These are phyloP conservation scores for Fusarium chuoi DNA, from an alignment of 2,329 filamentous ascomycete genomes.

Conservation along the genomic window DNA sequence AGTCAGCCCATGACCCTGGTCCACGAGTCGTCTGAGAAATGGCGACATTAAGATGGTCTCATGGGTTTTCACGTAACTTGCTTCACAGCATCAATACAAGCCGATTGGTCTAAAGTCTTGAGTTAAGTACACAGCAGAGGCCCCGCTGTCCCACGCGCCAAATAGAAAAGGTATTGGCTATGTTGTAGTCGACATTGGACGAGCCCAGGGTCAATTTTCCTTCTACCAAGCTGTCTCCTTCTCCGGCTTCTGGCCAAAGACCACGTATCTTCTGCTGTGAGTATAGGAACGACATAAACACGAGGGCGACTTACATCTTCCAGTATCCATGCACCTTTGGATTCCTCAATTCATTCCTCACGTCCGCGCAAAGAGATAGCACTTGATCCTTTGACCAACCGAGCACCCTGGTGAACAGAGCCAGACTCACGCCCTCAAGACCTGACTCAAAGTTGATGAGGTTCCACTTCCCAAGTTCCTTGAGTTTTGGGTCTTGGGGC, in stretches of 20 bases:
- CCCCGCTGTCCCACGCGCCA: no score
- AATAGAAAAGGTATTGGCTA: neutral
- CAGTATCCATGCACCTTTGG: constrained; percentile 15
- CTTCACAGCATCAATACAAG: no score
- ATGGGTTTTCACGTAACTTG: neutral
- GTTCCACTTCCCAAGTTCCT: constrained; percentile 33
- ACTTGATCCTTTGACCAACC: constrained; percentile 21
- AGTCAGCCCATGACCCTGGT: neutral
- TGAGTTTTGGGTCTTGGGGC: constrained; percentile 30
- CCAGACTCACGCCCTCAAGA: constrained; percentile 22
- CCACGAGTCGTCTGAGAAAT: neutral
- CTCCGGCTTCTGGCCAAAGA: constrained; percentile 3
- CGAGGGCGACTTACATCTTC: neutral
- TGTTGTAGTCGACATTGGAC: neutral
- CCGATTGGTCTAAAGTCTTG: neutral
- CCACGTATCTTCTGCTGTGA: neutral
- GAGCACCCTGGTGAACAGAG: constrained; percentile 23
- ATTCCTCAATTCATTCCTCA: constrained; percentile 17
- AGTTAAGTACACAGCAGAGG: neutral
- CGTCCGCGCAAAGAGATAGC: constrained; percentile 10
- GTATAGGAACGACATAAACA: fast-evolving
- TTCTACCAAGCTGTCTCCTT: neutral
- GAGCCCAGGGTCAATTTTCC: fast-evolving
- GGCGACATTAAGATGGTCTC: neutral
- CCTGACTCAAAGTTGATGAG: constrained; percentile 23